Percentiles rank a stretch among this genome's conserved stretches.
Evolutionary conservation across 257 asterid genomes (phyloP).

Genomic region (Nicotiana knightiana): DNA sequence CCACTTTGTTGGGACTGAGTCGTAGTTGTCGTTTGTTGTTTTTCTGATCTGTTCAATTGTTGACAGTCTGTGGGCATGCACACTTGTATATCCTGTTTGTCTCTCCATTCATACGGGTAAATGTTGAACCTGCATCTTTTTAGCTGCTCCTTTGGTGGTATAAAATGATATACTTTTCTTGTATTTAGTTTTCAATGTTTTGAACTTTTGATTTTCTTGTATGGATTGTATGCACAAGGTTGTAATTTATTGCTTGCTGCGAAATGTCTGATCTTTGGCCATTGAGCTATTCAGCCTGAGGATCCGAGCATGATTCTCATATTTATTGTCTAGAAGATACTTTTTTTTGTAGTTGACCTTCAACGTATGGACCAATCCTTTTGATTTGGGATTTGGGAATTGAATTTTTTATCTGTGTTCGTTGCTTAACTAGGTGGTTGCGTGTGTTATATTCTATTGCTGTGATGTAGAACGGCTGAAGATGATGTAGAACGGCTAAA

Average conservation of each 20-base stretch:
- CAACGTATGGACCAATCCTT: neutral
- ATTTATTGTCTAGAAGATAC: neutral
- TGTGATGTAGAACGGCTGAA: neutral
- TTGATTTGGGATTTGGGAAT: neutral
- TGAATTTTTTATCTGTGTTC: neutral
- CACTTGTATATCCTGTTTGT: neutral
- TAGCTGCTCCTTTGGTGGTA: neutral
- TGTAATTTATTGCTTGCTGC: neutral
- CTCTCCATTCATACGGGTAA: neutral
- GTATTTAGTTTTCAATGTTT: neutral
- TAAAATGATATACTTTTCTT: neutral
- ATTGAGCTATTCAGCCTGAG: neutral
- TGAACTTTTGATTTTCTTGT: neutral
- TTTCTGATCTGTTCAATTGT: neutral
- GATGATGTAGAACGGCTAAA: neutral
- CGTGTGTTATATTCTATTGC: neutral
- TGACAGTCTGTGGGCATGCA: neutral
- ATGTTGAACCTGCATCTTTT: neutral
- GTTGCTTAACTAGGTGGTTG: neutral
- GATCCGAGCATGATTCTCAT: neutral
- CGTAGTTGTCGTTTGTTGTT: neutral
- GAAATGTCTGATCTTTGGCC: neutral
- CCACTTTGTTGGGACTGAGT: neutral
- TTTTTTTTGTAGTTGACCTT: neutral
- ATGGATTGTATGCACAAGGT: neutral